These are phyloP conservation scores for Wickerhamomyces bisporus DNA, from an alignment of 805 yeast genomes.

Conservation along the genomic window DNA sequence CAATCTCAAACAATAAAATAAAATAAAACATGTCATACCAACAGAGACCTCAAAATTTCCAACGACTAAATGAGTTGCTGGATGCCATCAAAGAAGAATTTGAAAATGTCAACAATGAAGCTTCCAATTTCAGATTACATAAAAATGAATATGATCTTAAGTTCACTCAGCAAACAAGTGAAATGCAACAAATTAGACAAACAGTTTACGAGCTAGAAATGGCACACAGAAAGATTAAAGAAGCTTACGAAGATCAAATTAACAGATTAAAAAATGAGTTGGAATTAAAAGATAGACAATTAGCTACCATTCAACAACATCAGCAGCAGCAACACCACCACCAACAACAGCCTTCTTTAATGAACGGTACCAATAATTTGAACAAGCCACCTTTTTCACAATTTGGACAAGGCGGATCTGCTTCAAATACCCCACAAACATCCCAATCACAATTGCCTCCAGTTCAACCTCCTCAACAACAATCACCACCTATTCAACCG, in stretches of 20 bases:
- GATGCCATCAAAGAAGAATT: conserved; percentile 93
- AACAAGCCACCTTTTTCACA: conserved; percentile 19
- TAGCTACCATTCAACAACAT: conserved; percentile 36
- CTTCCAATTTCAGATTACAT: conserved; percentile 78
- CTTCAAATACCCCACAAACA: conserved; percentile 26
- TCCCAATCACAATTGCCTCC: conserved; percentile 31
- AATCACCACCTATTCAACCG: conserved; percentile 23
- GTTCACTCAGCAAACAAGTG: conserved; percentile 86
- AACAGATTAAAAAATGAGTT: conserved; percentile 78
- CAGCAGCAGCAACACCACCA: conserved; percentile 34
- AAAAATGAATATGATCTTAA: conserved; percentile 91
- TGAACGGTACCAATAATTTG: conserved; percentile 21
- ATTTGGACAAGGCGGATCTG: conserved; percentile 13
- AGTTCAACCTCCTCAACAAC: conserved; percentile 27
- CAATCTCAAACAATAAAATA: neutral
- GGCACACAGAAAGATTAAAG: conserved; percentile 93
- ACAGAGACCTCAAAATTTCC: conserved; percentile 26
- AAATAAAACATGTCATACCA: conserved; percentile 20
- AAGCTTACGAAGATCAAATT: conserved; percentile 92
- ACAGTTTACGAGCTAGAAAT: conserved; percentile 90
- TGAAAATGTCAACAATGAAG: conserved; percentile 78
- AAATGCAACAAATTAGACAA: conserved; percentile 89
- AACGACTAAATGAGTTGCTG: conserved; percentile 66
- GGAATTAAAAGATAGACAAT: conserved; percentile 69
- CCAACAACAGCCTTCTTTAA: conserved; percentile 17